Conservation (phyloP, 1,284 basidiomycete genomes). For the Phellopilus nigrolimitatus region DNA sequence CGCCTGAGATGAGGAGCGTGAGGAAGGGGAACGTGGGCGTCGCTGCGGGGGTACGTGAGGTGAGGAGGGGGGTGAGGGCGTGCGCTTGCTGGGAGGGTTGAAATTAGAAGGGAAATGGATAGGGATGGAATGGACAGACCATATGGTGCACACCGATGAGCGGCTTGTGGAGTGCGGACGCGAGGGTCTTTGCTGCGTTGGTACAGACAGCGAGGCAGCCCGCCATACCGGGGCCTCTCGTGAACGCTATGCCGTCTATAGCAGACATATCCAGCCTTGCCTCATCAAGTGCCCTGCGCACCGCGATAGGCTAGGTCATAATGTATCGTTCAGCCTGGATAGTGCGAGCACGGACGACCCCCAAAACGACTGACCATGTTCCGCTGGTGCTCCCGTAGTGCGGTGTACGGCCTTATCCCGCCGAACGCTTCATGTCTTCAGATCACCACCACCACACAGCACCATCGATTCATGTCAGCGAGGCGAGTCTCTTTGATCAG, state of each 20-base stretch:
- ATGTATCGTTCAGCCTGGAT: background rate
- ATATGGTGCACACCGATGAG: slow-evolving; percentile 91
- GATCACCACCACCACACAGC: background rate
- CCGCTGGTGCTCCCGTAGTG: slow-evolving; percentile 69
- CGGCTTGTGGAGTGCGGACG: slow-evolving; percentile 72
- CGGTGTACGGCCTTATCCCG: slow-evolving; percentile 80
- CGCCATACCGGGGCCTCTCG: slow-evolving; percentile 82
- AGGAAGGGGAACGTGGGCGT: slow-evolving; percentile 81
- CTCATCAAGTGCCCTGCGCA: slow-evolving; percentile 61
- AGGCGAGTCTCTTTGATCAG: background rate
- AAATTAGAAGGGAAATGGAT: slow-evolving; percentile 6
- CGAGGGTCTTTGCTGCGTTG: slow-evolving; percentile 77
- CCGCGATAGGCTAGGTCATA: slow-evolving; percentile 62
- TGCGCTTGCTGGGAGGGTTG: slow-evolving; percentile 78
- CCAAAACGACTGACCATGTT: slow-evolving; percentile 56
- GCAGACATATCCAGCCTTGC: slow-evolving; percentile 55
- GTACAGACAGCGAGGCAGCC: slow-evolving; percentile 77
- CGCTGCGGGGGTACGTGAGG: slow-evolving; percentile 39
- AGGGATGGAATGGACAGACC: slow-evolving; percentile 46
- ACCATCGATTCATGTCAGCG: too few species aligned
- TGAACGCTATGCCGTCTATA: slow-evolving; percentile 86
- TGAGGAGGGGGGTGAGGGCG: slow-evolving; percentile 81
- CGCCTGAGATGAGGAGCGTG: slow-evolving; percentile 83
- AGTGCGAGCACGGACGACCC: slow-evolving; percentile 27
- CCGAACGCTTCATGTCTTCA: slow-evolving; percentile 62